A percentile compares a stretch with the other conserved stretches of the same genome.
Evolutionary conservation across 208 protist species (phyloP).

Genomic region (Trypanosoma caninum): DNA sequence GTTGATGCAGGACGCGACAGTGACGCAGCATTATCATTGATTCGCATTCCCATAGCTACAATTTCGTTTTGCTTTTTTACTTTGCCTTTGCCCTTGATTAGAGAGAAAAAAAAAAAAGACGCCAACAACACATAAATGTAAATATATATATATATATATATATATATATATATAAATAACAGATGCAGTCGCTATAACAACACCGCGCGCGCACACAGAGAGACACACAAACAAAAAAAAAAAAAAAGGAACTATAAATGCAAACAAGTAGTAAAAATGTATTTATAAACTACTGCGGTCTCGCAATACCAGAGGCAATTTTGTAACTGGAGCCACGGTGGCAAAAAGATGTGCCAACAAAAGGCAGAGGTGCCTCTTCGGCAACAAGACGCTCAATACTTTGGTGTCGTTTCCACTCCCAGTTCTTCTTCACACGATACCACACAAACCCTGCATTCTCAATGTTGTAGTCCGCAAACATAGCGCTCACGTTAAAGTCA

Average conservation of each 20-base stretch:
- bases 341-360: conserved; percentile 45
- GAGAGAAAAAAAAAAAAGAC: no score
- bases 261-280: background rate
- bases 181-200: background rate
- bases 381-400: conserved; percentile 70
- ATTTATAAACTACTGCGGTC: background rate
- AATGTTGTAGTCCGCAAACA: conserved; percentile 88
- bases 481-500: conserved; percentile 85
- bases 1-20: background rate
- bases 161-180: no score
- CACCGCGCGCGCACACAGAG: background rate
- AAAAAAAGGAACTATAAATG: conserved; percentile 4
- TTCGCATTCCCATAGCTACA: no score
- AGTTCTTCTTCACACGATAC: conserved; percentile 82
- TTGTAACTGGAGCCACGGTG: conserved; percentile 66
- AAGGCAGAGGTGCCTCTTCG: conserved; percentile 68
- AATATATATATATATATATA: no score
- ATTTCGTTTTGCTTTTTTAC: no score
- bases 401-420: conserved; percentile 76
- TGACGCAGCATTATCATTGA: no score
- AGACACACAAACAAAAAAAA: background rate
- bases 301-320: conserved; percentile 35
- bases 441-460: conserved; percentile 79
- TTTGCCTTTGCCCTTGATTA: no score
- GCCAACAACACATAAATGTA: no score